These are phyloP conservation scores for Plantago elongata DNA, from an alignment of 257 asterid species.

Conservation along the genomic window DNA sequence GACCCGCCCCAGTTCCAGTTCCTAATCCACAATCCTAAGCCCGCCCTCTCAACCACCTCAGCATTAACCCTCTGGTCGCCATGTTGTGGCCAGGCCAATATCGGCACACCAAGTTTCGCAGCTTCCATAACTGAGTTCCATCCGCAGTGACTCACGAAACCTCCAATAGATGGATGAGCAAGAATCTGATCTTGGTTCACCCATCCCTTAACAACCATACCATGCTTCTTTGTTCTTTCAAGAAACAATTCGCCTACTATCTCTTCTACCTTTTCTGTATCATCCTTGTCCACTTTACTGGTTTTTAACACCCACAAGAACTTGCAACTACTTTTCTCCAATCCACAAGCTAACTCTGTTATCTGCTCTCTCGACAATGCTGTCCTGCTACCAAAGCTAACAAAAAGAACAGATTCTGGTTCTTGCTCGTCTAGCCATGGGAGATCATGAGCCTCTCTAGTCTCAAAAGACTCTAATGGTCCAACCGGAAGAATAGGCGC, in stretches of 20 bases:
- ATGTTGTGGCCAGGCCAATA: slow-evolving; percentile 48
- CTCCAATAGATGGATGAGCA: slow-evolving; percentile 41
- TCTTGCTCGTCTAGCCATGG: slow-evolving; percentile 49
- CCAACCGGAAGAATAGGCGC: slow-evolving; percentile 37
- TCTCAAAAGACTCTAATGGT: slow-evolving; percentile 26
- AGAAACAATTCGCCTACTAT: slow-evolving; percentile 31
- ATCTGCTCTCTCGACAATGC: slow-evolving; percentile 35
- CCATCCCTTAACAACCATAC: slow-evolving; percentile 38
- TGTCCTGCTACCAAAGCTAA: slow-evolving; percentile 49
- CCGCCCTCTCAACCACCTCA: slow-evolving; percentile 30
- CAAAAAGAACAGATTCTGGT: slow-evolving; percentile 32
- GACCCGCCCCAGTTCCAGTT: slow-evolving; percentile 38
- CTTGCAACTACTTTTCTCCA: slow-evolving; percentile 27
- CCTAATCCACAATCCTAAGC: slow-evolving; percentile 32
- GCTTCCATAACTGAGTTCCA: slow-evolving; percentile 48
- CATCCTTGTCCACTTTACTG: slow-evolving; percentile 46
- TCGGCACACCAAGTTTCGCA: slow-evolving; percentile 36
- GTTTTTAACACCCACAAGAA: slow-evolving; percentile 47
- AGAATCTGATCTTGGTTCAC: slow-evolving; percentile 38
- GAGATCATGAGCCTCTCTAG: slow-evolving; percentile 1
- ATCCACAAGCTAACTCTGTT: slow-evolving; percentile 31
- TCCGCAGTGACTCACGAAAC: slow-evolving; percentile 37
- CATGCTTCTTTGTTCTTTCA: slow-evolving; percentile 24
- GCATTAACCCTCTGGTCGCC: slow-evolving; percentile 51
- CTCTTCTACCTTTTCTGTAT: slow-evolving; percentile 21